These are phyloP conservation scores for Solanum aculeatissimum DNA, from an alignment of 305 asterid genomes.

Conservation along the genomic window DNA sequence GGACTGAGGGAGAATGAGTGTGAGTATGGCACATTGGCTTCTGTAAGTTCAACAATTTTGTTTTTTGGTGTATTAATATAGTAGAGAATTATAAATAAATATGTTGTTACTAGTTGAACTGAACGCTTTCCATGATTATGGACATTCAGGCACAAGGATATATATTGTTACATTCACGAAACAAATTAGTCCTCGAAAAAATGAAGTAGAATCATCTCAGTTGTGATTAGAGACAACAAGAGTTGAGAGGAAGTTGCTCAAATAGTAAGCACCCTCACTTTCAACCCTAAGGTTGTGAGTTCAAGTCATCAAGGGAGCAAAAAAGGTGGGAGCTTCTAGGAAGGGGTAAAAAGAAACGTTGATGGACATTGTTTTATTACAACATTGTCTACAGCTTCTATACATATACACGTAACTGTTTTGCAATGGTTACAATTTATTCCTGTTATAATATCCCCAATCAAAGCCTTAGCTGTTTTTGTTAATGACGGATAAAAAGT, in stretches of 20 bases:
- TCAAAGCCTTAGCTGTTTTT: neutral
- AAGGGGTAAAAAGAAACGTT: neutral
- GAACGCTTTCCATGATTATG: neutral
- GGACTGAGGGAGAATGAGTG: neutral
- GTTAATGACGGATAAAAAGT: neutral
- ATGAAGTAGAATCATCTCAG: neutral
- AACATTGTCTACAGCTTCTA: neutral
- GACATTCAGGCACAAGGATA: neutral
- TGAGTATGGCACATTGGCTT: neutral
- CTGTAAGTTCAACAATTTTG: neutral
- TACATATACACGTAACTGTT: neutral
- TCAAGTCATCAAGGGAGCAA: neutral
- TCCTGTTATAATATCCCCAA: neutral
- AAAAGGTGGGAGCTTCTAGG: fast-evolving
- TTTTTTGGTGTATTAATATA: neutral
- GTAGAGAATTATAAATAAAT: neutral
- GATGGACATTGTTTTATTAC: neutral
- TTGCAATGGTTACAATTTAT: neutral
- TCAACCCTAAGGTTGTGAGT: neutral
- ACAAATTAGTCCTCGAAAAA: neutral
- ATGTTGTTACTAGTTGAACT: neutral
- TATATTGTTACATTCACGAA: neutral
- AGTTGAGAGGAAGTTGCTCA: neutral
- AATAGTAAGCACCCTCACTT: neutral
- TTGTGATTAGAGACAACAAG: neutral